Percentiles rank a stretch among this genome's conserved stretches.
phyloP scores from a whole-genome alignment of 495 filamentous ascomycete species.

The Xylaria intraflava region DNA sequence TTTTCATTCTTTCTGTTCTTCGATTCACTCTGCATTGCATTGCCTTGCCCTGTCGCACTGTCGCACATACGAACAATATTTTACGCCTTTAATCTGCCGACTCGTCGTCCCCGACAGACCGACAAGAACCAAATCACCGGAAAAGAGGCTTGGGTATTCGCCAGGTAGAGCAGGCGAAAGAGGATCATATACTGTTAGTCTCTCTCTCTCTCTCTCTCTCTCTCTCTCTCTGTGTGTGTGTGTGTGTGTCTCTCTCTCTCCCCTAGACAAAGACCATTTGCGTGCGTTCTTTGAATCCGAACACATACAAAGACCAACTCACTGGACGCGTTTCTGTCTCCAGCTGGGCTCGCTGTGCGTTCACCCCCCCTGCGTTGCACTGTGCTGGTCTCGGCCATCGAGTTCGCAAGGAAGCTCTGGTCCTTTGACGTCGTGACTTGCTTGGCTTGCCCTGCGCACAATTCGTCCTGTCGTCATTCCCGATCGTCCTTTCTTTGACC shows the following conservation, averaged over 20 bases:
- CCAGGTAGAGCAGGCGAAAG: neutral
- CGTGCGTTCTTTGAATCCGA: slow-evolving; percentile 6
- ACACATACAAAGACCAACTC: slow-evolving; percentile 12
- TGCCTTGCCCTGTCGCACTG: slow-evolving; percentile 3
- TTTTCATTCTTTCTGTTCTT: slow-evolving; percentile 10
- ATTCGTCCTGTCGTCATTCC: neutral
- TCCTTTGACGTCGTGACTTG: neutral
- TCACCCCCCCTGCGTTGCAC: slow-evolving; percentile 12
- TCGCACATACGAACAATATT: slow-evolving; percentile 6
- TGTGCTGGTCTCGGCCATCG: slow-evolving; percentile 20
- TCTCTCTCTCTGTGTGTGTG: no score
- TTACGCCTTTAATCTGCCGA: slow-evolving; percentile 7
- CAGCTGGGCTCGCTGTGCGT: slow-evolving; percentile 10
- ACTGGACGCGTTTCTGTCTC: slow-evolving; percentile 19
- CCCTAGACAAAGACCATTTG: neutral
- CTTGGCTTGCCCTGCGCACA: neutral
- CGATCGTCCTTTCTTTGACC: slow-evolving; percentile 11
- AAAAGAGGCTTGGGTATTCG: neutral
- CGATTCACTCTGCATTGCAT: slow-evolving; percentile 10
- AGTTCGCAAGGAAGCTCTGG: slow-evolving; percentile 19
- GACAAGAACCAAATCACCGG: neutral
- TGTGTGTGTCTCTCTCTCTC: no score
- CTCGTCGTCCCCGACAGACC: slow-evolving; percentile 1
- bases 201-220: neutral
- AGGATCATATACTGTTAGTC: neutral